Percentiles rank a stretch among this genome's conserved stretches.
These are phyloP conservation scores for Suhomyces sp. DNA, from an alignment of 805 yeast species.

Conservation along the genomic window DNA sequence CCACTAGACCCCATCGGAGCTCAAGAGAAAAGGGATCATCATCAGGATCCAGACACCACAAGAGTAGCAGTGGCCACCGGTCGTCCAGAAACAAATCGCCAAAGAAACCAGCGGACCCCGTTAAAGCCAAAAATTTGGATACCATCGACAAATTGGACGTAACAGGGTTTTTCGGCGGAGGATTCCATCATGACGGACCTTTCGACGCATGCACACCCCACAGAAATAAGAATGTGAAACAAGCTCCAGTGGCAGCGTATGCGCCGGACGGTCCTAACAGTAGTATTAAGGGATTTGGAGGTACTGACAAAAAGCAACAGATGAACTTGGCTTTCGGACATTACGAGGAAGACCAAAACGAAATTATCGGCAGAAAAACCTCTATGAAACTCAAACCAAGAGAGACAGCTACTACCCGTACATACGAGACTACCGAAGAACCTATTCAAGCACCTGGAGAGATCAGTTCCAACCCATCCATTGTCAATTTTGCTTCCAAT, in stretches of 20 bases:
- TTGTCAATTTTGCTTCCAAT: slow-evolving; percentile 70
- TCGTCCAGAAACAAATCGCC: slow-evolving; percentile 29
- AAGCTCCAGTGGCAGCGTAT: slow-evolving; percentile 93
- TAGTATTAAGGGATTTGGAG: slow-evolving; percentile 69
- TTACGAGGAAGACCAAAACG: slow-evolving; percentile 47
- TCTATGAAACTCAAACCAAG: slow-evolving; percentile 8
- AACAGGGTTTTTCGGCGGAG: slow-evolving; percentile 88
- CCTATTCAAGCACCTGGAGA: slow-evolving; percentile 32
- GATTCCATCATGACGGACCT: slow-evolving; percentile 98
- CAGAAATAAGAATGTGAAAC: slow-evolving; percentile 71
- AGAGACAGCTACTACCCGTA: slow-evolving; percentile 1
- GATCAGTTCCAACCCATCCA: slow-evolving; percentile 40
- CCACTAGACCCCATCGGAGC: slow-evolving; percentile 9
- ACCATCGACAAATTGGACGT: slow-evolving; percentile 95
- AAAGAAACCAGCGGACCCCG: slow-evolving; percentile 44
- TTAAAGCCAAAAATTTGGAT: slow-evolving; percentile 74
- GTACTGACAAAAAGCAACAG: slow-evolving; percentile 48
- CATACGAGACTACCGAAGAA: slow-evolving; percentile 11
- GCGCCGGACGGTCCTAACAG: slow-evolving; percentile 95
- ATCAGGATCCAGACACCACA: slow-evolving; percentile 11
- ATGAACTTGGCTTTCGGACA: slow-evolving; percentile 78
- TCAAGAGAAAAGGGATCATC: slow-evolving; percentile 13
- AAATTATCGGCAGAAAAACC: slow-evolving; percentile 32
- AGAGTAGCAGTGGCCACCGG: slow-evolving; percentile 11
- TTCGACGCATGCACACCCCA: slow-evolving; percentile 98